Conservation (phyloP, 1,139 yeast species). For the Diutina sp. region DNA sequence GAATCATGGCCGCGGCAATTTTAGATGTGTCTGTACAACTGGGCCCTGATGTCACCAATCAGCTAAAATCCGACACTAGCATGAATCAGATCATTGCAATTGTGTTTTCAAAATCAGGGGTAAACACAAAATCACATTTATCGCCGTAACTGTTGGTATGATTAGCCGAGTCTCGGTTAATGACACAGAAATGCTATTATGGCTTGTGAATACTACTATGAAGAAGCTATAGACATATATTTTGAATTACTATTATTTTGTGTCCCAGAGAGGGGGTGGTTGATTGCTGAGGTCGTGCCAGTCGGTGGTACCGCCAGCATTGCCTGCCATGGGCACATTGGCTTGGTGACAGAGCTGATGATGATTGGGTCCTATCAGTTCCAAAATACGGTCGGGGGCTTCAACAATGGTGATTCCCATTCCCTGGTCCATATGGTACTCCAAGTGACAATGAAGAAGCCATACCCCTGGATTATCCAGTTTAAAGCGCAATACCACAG, state of each 20-base stretch:
- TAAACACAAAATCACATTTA: too few relatives aligned
- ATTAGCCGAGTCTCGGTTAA: too few relatives aligned
- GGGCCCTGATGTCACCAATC: too few relatives aligned
- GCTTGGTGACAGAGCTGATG: neutral
- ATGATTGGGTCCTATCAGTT: neutral
- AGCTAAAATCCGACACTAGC: too few relatives aligned
- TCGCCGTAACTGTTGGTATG: too few relatives aligned
- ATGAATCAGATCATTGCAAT: too few relatives aligned
- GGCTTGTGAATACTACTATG: too few relatives aligned
- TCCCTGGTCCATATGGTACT: constrained; percentile 1
- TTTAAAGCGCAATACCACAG: neutral
- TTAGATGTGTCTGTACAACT: too few relatives aligned
- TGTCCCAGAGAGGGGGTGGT: neutral
- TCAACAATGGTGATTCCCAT: neutral
- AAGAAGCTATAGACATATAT: too few relatives aligned
- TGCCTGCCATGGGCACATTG: neutral
- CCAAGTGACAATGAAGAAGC: neutral
- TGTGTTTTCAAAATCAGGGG: too few relatives aligned
- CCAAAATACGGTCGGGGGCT: neutral
- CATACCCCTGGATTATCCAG: neutral
- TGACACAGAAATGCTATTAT: too few relatives aligned
- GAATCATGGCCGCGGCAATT: too few relatives aligned
- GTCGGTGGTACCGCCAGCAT: neutral
- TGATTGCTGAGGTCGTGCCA: neutral
- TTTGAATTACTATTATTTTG: neutral